Evolutionary conservation across 2,329 filamentous ascomycete species (phyloP), one percentile per base, ranked within the genome.

Genomic region (Xylaria sp.): DNA sequence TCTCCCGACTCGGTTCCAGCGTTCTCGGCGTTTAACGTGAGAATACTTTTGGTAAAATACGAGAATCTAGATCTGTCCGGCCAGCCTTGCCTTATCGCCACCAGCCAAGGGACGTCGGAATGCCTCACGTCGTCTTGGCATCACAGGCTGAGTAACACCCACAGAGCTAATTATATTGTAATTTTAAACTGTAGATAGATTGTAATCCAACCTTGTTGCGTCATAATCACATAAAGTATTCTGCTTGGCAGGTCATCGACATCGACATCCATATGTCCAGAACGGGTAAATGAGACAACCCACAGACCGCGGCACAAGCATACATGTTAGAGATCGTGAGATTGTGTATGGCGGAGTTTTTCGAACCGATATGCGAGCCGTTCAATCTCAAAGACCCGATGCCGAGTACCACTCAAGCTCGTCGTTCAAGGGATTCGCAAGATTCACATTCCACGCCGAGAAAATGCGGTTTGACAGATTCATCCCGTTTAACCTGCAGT

Each of bases 371-470:
- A 59, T 53, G 20, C n/a, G 28, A 48, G 38, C 23, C 36, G 15
- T n/a, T 31, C n/a, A 51, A 59, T 36, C 10, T 42, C 26, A 54
- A 51, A 46, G 13, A 3, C 13, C 49, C 56, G 56, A 58, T n/a
- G 13, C 67, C 48, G 61, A 48, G 42, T 58, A 53, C n/a, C 28
- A 67, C 59, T 33, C 51, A 61, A 51, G 31, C 17, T 68, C 40
- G 38, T 28, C 51, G 23, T 20, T 63, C 33, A 53, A 44, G 54
- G 46, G 57, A 11, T 36, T 46, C 59, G 63, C 63, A 54, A 53
- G 58, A 68, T 72, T 75, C 74, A 71, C 72, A 75, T 70, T 70
- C 63, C 63, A 65, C 61, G 65, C 66, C 65, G 61, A 60, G 48
- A 53, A 51, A 60, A 66, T 49, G 63, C 57, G 38, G 42, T 57